Base-by-base conservation (phyloP, 768 basidiomycete species). In the Mycena galopus region DNA sequence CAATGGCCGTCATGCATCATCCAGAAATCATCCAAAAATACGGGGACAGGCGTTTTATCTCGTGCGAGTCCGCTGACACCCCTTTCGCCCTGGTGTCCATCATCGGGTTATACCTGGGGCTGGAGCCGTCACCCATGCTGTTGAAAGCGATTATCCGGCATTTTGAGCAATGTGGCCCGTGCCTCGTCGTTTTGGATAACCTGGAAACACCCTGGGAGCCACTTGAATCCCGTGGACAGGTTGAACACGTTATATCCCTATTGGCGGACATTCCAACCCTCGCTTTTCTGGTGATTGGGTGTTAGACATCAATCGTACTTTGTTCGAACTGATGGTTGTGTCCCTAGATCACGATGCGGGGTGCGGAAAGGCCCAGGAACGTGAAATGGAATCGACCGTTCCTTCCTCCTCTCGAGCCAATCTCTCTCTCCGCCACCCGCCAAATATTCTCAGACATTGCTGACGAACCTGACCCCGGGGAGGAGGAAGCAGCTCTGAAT, bases 381-480 rank as follows among this genome's bases (percentile, higher is more conserved):
- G 67, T 58, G 17, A 59, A 61, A 60, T 68, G 67, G 67, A 60
- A 7, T 39, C 57, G 67, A 5, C 67, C 67, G 2, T 68, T 68
- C 19, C 67, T 68, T 9, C 33, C 57, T 27, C 12, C 47, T 19
- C 58, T 68, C n/a, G 58, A 50, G 25, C 67, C 67, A 2, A 12
- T 68, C 3, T 29, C 58, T 1, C 2, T 11, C 4, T 32, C n/a
- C 17, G 42, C 67, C 1, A 4, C 67, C 8, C 58, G 67, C 1
- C 44, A 51, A n/a, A 68, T 61, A 16, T 68, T 68, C 25, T 1
- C 27, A 1, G 67, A 59, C 3, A 23, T 61, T 5, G 59, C 59
- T 3, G 10, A n/a, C 8, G n/a, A n/a, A n/a, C n/a, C n/a, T n/a
- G n/a, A n/a, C n/a, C n/a, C n/a, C n/a, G 23, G 9, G 25, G 9